Percentiles rank a stretch among this genome's conserved stretches.
phyloP scores from a whole-genome alignment of 768 basidiomycete species.

The Podaxis sp. region DNA sequence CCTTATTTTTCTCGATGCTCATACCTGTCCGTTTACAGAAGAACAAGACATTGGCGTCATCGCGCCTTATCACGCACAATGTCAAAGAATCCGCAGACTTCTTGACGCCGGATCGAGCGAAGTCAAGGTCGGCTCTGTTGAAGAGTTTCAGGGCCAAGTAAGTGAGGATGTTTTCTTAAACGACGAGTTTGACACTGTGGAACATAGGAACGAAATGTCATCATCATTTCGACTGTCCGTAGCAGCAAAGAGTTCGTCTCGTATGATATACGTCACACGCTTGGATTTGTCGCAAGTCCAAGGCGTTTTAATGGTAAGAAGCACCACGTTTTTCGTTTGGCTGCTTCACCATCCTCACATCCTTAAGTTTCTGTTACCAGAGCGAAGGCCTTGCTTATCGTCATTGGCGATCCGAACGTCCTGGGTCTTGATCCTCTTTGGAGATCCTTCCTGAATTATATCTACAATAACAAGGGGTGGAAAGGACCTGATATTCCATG shows the following conservation, averaged over 20 bases:
- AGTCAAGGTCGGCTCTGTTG: background rate
- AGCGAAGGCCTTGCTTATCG: slow-evolving; percentile 57
- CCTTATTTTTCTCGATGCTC: background rate
- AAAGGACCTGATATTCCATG: slow-evolving; percentile 48
- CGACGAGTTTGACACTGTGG: background rate
- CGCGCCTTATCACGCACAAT: slow-evolving; percentile 21
- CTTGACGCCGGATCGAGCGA: background rate
- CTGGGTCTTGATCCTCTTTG: slow-evolving; percentile 64
- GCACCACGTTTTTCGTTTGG: background rate
- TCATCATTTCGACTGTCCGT: slow-evolving; percentile 59
- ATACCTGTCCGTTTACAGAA: slow-evolving; percentile 28
- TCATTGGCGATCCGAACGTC: slow-evolving; percentile 60
- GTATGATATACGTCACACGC: slow-evolving; percentile 53
- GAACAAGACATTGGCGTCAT: slow-evolving; percentile 60
- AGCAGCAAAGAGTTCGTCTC: slow-evolving; percentile 54
- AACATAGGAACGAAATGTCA: slow-evolving; percentile 50
- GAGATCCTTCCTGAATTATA: slow-evolving; percentile 58
- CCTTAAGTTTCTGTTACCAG: slow-evolving; percentile 60
- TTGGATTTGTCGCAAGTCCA: slow-evolving; percentile 61
- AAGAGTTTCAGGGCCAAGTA: slow-evolving; percentile 52
- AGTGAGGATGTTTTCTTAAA: background rate
- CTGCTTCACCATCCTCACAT: background rate
- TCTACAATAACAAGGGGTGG: slow-evolving; percentile 55
- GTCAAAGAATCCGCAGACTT: background rate
- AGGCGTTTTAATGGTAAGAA: slow-evolving; percentile 59